phyloP scores from a whole-genome alignment of 176 grass and related monocot species.

The Lolium rigidum region DNA sequence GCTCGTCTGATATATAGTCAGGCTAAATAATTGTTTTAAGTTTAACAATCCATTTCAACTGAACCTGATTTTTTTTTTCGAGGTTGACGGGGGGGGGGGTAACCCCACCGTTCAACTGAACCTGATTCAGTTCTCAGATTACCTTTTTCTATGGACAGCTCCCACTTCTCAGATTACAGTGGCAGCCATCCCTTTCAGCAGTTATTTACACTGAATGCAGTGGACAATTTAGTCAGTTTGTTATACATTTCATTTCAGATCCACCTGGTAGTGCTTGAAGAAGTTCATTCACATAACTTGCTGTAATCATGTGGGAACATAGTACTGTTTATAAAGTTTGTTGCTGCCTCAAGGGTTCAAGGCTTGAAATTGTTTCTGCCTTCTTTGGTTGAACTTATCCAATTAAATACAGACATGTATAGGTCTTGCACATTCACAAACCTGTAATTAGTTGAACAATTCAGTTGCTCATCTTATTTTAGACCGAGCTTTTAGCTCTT shows the following conservation, averaged over 20 bases:
- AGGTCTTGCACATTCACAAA: too few relatives aligned
- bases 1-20: not conserved
- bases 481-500: not conserved
- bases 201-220: slow-evolving; percentile 6
- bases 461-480: not conserved
- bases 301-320: not conserved
- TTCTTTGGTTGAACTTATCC: not conserved
- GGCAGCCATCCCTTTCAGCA: not conserved
- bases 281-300: not conserved
- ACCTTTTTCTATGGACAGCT: not conserved
- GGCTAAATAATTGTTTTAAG: not conserved
- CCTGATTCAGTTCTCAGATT: not conserved
- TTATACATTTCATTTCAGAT: not conserved
- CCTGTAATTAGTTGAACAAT: not conserved
- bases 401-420: not conserved
- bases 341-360: not conserved
- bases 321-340: not conserved
- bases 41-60: not conserved
- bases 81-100: too few relatives aligned
- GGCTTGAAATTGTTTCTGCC: not conserved
- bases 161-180: not conserved
- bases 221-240: not conserved
- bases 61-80: too few relatives aligned
- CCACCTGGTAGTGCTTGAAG: not conserved
- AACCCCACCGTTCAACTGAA: too few relatives aligned